Percentiles rank a stretch among this genome's conserved stretches.
Conservation (phyloP, 768 basidiomycete species). For the Strobilomyces confusus region DNA sequence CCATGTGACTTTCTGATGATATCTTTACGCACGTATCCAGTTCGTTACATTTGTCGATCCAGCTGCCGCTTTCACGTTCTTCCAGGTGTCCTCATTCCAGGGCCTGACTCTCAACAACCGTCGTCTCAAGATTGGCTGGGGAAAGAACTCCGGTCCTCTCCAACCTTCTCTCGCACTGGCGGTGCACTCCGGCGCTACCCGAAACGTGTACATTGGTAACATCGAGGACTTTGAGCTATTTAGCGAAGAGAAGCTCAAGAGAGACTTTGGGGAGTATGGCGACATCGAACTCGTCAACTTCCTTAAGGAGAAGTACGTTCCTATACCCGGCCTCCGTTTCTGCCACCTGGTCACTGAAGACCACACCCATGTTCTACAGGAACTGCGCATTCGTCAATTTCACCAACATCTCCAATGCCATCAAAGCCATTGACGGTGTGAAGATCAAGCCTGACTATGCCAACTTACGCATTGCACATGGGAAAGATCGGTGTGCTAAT, state of each 20-base stretch:
- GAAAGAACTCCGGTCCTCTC: conserved; percentile 89
- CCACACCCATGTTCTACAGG: conserved; percentile 37
- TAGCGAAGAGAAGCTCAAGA: conserved; percentile 82
- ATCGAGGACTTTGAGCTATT: conserved; percentile 94
- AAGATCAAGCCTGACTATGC: conserved; percentile 90
- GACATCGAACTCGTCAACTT: conserved; percentile 97
- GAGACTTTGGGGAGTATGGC: conserved; percentile 93
- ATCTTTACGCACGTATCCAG: conserved; percentile 33
- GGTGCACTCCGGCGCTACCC: conserved; percentile 88
- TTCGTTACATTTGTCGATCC: conserved; percentile 97
- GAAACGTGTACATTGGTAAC: conserved; percentile 95
- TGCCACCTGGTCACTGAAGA: background rate
- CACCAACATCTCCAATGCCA: conserved; percentile 90
- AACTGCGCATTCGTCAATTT: conserved; percentile 97
- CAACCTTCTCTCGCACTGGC: conserved; percentile 81
- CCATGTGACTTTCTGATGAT: conserved; percentile 3
- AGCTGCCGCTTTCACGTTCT: conserved; percentile 89
- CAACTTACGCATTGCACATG: conserved; percentile 86
- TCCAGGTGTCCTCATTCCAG: conserved; percentile 85
- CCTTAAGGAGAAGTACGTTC: conserved; percentile 89
- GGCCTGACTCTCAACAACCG: conserved; percentile 91
- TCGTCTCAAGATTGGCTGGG: conserved; percentile 96
- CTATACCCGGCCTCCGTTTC: conserved; percentile 31
- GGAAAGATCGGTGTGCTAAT: conserved; percentile 95
- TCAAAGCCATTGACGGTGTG: conserved; percentile 96